Conservation (phyloP, 306 rosid genomes). For the Pueraria montana region DNA sequence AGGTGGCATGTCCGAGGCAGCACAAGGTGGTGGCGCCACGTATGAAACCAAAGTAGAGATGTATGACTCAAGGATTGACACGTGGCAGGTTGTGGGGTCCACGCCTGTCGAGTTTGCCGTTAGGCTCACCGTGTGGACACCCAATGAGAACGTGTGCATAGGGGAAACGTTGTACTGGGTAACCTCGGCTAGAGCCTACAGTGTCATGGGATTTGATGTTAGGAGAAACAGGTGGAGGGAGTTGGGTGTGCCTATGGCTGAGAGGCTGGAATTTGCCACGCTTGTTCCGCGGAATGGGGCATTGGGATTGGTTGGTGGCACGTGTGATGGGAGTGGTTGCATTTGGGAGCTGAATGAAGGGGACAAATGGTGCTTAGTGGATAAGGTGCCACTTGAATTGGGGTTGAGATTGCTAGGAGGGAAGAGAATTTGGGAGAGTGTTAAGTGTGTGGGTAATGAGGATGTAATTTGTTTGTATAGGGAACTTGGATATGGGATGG, state of each 20-base stretch:
- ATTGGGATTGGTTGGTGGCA: constrained; percentile 68
- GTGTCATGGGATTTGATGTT: constrained; percentile 65
- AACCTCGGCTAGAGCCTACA: constrained; percentile 77
- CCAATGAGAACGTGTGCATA: constrained; percentile 65
- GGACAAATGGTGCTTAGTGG: constrained; percentile 61
- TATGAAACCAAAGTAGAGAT: constrained; percentile 69
- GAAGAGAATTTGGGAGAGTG: constrained; percentile 66
- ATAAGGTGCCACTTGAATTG: constrained; percentile 66
- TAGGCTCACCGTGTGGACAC: constrained; percentile 89
- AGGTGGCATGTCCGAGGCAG: constrained; percentile 73
- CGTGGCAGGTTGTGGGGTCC: constrained; percentile 63
- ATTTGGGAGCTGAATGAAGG: constrained; percentile 71
- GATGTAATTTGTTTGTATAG: constrained; percentile 65
- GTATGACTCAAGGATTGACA: constrained; percentile 62
- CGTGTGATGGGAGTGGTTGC: constrained; percentile 52
- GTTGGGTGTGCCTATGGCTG: constrained; percentile 73
- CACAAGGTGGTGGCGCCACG: constrained; percentile 41
- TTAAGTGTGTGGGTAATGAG: constrained; percentile 71
- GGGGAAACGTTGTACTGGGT: constrained; percentile 73
- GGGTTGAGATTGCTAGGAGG: constrained; percentile 60
- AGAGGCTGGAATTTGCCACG: constrained; percentile 73
- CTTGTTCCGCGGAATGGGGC: constrained; percentile 58
- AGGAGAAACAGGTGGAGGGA: constrained; percentile 59
- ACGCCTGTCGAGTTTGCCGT: constrained; percentile 72
- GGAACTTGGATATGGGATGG: constrained; percentile 72